Base-by-base conservation (phyloP, 2,329 filamentous ascomycete genomes). In the Penicillium griseofulvum region DNA sequence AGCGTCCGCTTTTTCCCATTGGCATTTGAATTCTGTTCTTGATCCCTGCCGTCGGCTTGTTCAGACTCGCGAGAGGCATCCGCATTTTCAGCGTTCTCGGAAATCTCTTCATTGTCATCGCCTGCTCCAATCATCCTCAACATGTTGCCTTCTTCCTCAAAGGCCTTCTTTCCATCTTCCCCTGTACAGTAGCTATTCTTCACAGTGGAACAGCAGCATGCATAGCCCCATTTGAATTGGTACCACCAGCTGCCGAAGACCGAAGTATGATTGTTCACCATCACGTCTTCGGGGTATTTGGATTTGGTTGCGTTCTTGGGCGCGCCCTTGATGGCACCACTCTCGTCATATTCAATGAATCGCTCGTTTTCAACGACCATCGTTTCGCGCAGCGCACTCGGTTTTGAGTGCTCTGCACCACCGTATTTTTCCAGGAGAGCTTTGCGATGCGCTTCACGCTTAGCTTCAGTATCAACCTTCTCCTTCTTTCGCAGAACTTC, bases 131-230 rank as follows among this genome's bases (percentile, higher is more conserved):
- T 66, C n/a, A 84, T 65, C 34, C 76, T 76, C 51, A 81, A 72
- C 71, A 86, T 76, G 31, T 79, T 78, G 62, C 94, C 87, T 0
- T 90, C 86, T 54, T 89, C 87, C 64, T 92, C 87, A 74, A 90
- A 91, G 1, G 91, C 92, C 58, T 77, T 78, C 72, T 86, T 95
- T 34, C 94, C 94, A 55, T 89, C 90, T 57, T 94, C 90, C 26
- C 94, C 94, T 0, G 93, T 97, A 73, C 94, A 99, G 69, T 97
- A 99, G 68, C 91, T 96, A 74, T 99, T 97, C 76, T 96, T 97
- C 59, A 96, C 84, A 22, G 86, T 87, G 0, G 91, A 96, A 71
- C 95, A 91, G 78, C 94, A 99, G 74, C 94, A 99, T 22, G 89
- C 84, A 74, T 96, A 99, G 1, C 94, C 94, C 94, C 94, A 99